Percentiles rank a stretch among this genome's conserved stretches.
Conservation (phyloP, 2,329 filamentous ascomycete genomes). For the Podosphaera fusca region DNA sequence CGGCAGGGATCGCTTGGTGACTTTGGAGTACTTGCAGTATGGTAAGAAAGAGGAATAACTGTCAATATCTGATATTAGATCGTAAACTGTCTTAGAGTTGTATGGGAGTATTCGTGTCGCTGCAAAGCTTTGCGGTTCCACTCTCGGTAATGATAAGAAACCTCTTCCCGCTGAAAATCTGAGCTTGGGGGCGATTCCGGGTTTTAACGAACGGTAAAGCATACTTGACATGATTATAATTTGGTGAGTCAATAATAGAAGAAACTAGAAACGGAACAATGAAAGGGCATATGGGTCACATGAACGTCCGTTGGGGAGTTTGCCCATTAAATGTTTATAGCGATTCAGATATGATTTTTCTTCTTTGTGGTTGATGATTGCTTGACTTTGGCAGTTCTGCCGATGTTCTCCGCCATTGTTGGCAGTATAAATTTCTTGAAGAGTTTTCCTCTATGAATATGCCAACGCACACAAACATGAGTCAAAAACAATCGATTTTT, state of each 20-base stretch:
- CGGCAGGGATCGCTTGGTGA: conserved; percentile 48
- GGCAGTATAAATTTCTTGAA: neutral
- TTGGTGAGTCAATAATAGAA: neutral
- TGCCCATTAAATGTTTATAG: too few species aligned
- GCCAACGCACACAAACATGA: too few species aligned
- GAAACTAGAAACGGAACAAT: neutral
- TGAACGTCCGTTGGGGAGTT: too few species aligned
- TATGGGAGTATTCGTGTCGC: conserved; percentile 62
- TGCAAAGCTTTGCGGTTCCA: conserved; percentile 36
- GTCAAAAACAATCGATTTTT: too few species aligned
- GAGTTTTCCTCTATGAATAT: neutral
- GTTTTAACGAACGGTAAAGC: conserved; percentile 9
- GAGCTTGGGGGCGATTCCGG: conserved; percentile 1
- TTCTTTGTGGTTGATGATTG: too few species aligned
- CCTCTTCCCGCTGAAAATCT: neutral
- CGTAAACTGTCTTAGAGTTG: conserved; percentile 46
- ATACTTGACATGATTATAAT: conserved; percentile 8
- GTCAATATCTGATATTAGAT: conserved; percentile 69
- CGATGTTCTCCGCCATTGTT: neutral
- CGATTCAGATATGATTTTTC: too few species aligned
- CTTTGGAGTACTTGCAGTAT: conserved; percentile 56
- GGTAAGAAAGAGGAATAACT: conserved; percentile 76
- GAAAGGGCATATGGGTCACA: neutral
- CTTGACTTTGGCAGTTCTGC: too few species aligned
- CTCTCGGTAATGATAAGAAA: conserved; percentile 20